Base-by-base conservation (phyloP, 2,329 filamentous ascomycete species). In the Drechslerella coelobrocha region DNA sequence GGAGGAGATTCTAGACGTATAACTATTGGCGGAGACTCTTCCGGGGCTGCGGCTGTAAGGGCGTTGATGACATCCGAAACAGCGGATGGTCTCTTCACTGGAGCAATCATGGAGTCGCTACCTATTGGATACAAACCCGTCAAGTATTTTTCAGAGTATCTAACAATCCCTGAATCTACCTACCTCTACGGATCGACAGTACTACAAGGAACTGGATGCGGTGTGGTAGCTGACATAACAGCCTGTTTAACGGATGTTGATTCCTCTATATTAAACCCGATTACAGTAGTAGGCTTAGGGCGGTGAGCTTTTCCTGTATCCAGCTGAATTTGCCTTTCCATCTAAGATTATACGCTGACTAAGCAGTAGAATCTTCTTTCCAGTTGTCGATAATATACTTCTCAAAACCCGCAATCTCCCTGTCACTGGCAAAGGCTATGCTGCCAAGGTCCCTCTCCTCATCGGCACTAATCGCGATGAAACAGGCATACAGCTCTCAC, bases 381-480 rank as follows among this genome's bases (percentile, higher is more conserved):
- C 63, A 0, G 63, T 78, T 6, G 57, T 75, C 14, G 78, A 79
- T 62, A 77, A 77, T 17, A 73, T 60, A 2, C 76, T 77, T 61
- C 69, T 79, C n/a, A 72, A 66, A 17, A 66, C 73, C n/a, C 65
- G 68, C 23, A 73, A 73, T 45, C 74, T 79, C 1, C 54, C 75
- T 10, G 73, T 79, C 57, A 77, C 77, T 71, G 61, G 73, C 1
- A 69, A 75, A 34, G 73, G 72, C 37, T 71, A 73, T 31, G 72
- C 75, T 0, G 53, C 74, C 14, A 68, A 75, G 43, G 75, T 81
- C 3, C 74, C 76, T n/a, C 74, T 81, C 43, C 76, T 81, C 73
- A 76, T 78, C 4, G 80, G 79, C 72, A 74, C 76, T 39, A 80
- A 79, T 73, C 78, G 80, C 27, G 76, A 79, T 73, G 75, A 81